Evolutionary conservation across 75 land plant species (phyloP).

Genomic region (Pinus tabuliformis): DNA sequence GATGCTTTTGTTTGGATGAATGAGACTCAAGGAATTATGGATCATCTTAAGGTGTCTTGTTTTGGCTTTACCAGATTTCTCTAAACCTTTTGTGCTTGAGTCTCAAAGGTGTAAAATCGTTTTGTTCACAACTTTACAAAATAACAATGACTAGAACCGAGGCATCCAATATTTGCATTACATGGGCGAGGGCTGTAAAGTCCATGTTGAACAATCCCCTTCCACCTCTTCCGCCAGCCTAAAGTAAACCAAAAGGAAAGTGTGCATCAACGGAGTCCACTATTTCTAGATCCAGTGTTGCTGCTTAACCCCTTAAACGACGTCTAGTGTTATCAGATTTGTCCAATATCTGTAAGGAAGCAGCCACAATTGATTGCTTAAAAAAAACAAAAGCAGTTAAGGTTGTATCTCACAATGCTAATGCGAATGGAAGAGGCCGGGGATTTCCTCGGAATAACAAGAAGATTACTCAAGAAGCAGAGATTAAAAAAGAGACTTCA

Average conservation of each 20-base stretch:
- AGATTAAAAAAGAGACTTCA: background rate
- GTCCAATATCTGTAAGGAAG: constrained; percentile 4
- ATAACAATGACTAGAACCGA: background rate
- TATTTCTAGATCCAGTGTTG: background rate
- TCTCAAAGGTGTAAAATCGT: too few species aligned
- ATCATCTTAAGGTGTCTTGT: too few species aligned
- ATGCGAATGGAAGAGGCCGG: background rate
- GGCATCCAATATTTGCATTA: constrained; percentile 16
- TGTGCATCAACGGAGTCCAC: constrained; percentile 21
- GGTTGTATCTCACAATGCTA: background rate
- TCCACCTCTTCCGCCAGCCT: constrained; percentile 8
- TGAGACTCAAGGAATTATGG: too few species aligned
- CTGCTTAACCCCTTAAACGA: constrained; percentile 19
- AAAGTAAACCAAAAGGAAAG: constrained; percentile 20
- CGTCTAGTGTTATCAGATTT: constrained; percentile 49
- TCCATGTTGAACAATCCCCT: constrained; percentile 5
- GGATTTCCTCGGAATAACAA: background rate
- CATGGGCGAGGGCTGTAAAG: constrained; percentile 40
- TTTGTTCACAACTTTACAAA: too few species aligned
- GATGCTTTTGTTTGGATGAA: too few species aligned
- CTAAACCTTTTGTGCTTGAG: too few species aligned
- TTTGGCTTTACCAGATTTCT: too few species aligned
- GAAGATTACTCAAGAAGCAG: background rate
- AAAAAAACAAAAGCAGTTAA: background rate
- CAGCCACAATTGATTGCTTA: background rate